Conservation (phyloP, 129 eudicot species). For the Sambucus nigra region DNA sequence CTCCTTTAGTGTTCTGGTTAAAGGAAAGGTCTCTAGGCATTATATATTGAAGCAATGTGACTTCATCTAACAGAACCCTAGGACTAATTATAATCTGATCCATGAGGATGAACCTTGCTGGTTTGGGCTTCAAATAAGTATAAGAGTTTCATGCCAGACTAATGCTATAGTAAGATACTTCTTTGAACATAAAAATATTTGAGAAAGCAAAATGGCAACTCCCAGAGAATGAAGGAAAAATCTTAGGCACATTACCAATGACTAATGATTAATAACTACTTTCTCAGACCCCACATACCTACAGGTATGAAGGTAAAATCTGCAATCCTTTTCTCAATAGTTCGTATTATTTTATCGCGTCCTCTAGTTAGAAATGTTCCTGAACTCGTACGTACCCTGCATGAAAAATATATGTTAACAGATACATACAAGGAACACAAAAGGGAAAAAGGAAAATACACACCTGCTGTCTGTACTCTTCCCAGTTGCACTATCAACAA, state of each 20-base stretch:
- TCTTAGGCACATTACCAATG: not conserved
- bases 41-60: too few species aligned
- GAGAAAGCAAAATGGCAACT: constrained; percentile 2
- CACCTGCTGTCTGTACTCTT: constrained; percentile 89
- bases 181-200: not conserved
- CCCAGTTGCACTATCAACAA: constrained; percentile 85
- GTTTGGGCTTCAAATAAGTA: too few species aligned
- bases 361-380: constrained; percentile 95
- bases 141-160: not conserved
- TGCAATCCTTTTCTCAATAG: constrained; percentile 87
- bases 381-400: constrained; percentile 94
- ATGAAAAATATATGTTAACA: constrained; percentile 11
- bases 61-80: too few species aligned
- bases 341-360: constrained; percentile 61
- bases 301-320: constrained; percentile 94
- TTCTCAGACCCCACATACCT: constrained; percentile 43
- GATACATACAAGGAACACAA: not conserved
- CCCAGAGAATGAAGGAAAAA: constrained; percentile 7
- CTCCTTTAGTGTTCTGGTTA: too few species aligned
- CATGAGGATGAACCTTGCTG: too few species aligned
- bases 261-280: constrained; percentile 5
- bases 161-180: not conserved
- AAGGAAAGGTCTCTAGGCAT: too few species aligned
- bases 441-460: constrained; percentile 18
- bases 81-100: too few species aligned